Percentiles rank a stretch among this genome's conserved stretches.
Evolutionary conservation across 2,329 filamentous ascomycete species (phyloP).

Genomic region (Scedosporium boydii): DNA sequence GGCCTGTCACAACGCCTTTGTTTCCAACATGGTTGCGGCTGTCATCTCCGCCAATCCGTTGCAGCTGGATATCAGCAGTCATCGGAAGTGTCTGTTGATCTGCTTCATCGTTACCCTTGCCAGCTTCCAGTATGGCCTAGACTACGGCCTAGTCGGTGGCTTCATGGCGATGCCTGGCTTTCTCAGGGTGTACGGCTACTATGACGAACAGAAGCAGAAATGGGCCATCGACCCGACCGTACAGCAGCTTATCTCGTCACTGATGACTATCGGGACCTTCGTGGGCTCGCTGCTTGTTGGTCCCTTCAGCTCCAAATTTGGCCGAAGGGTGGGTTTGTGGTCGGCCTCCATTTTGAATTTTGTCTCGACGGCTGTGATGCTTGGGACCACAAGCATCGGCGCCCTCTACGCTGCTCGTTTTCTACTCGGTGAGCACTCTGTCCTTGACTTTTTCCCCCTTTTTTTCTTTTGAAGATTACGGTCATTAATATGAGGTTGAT

Average conservation of each 20-base stretch:
- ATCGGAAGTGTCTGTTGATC: slow-evolving; percentile 18
- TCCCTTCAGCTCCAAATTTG: slow-evolving; percentile 18
- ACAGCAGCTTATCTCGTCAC: slow-evolving; percentile 24
- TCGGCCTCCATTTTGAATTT: slow-evolving; percentile 17
- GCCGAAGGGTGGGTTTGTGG: slow-evolving; percentile 18
- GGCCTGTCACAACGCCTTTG: not conserved
- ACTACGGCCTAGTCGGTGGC: slow-evolving; percentile 23
- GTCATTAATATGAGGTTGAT: not conserved
- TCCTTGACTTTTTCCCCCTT: not conserved
- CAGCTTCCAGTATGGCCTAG: slow-evolving; percentile 24
- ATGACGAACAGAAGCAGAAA: slow-evolving; percentile 12
- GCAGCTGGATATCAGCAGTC: slow-evolving; percentile 18
- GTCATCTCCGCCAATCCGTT: slow-evolving; percentile 16
- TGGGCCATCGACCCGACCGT: slow-evolving; percentile 24
- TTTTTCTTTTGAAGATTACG: no score
- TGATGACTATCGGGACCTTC: slow-evolving; percentile 25
- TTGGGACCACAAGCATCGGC: slow-evolving; percentile 18
- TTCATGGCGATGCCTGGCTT: slow-evolving; percentile 14
- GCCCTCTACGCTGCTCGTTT: slow-evolving; percentile 21
- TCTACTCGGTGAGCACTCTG: slow-evolving; percentile 15
- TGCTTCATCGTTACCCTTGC: slow-evolving; percentile 20
- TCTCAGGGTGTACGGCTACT: slow-evolving; percentile 23
- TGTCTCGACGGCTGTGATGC: slow-evolving; percentile 19
- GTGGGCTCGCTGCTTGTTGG: slow-evolving; percentile 20
- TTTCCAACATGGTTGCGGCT: slow-evolving; percentile 1